A percentile compares a stretch with the other conserved stretches of the same genome.
phyloP scores from a whole-genome alignment of 208 protist genomes.

The Giardia duodenalis region DNA sequence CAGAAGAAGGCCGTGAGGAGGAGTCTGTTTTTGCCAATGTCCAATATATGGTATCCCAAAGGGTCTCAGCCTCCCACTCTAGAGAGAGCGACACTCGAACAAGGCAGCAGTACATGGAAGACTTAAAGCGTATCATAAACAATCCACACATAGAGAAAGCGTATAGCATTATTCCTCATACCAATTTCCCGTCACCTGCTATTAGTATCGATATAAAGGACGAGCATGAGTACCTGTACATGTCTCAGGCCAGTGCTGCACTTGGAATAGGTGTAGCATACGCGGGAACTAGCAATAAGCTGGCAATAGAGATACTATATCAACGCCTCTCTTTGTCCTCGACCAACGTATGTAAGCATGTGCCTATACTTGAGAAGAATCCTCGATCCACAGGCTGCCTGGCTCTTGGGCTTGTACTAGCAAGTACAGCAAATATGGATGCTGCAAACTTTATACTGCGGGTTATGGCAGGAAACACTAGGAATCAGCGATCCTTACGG shows the following conservation, averaged over 20 bases:
- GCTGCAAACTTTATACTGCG: not conserved
- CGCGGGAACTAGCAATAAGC: not conserved
- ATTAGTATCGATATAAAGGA: not conserved
- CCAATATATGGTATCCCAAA: too few species aligned
- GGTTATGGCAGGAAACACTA: constrained; percentile 12
- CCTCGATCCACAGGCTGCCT: constrained; percentile 14
- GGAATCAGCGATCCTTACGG: not conserved
- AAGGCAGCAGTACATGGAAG: not conserved
- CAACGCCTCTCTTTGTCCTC: not conserved
- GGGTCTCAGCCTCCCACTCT: not conserved
- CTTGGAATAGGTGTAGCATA: constrained; percentile 11
- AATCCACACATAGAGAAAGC: not conserved
- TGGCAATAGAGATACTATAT: not conserved
- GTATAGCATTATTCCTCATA: not conserved
- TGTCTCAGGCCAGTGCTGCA: not conserved
- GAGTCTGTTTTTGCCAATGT: too few species aligned
- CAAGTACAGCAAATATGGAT: not conserved
- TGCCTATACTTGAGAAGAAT: constrained; percentile 22
- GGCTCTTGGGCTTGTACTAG: not conserved
- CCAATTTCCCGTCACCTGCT: not conserved
- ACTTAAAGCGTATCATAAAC: not conserved
- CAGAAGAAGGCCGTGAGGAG: too few species aligned
- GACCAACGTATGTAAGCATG: not conserved
- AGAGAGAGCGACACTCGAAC: not conserved
- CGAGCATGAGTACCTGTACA: not conserved